Conservation (phyloP, 164 flowering plant species). For the Aristolochia contorta region DNA sequence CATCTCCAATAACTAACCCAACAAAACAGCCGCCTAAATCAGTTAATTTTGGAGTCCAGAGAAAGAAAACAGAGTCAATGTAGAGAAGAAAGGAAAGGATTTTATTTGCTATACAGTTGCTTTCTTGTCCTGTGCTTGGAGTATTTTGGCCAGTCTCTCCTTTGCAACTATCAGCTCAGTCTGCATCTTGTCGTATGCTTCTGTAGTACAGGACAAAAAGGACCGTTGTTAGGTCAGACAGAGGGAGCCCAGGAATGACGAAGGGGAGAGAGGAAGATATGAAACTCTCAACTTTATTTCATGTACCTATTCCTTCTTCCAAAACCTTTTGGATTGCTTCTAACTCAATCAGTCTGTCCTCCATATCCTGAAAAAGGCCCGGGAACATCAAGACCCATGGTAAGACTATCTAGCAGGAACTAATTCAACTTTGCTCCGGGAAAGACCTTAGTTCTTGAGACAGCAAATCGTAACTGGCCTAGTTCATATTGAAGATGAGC, state of each 20-base stretch:
- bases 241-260: background rate
- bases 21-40: conserved; percentile 1
- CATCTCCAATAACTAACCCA: conserved; percentile 69
- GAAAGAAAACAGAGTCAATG: no score
- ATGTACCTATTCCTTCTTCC: conserved; percentile 69
- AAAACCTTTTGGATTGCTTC: conserved; percentile 84
- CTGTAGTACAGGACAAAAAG: conserved; percentile 32
- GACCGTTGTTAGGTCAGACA: background rate
- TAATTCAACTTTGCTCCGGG: background rate
- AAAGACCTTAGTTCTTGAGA: conserved; percentile 68
- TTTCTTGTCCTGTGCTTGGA: conserved; percentile 71
- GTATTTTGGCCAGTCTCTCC: conserved; percentile 54
- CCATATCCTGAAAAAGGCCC: conserved; percentile 44
- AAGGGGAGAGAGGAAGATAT: background rate
- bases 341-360: conserved; percentile 78
- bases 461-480: conserved; percentile 81
- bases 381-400: background rate
- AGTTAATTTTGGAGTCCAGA: no score
- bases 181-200: conserved; percentile 89
- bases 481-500: conserved; percentile 53
- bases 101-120: conserved; percentile 12
- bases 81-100: background rate
- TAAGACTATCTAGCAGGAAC: background rate
- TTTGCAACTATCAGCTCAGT: conserved; percentile 46
- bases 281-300: background rate